Evolutionary conservation across 495 filamentous ascomycete genomes (phyloP), one percentile per base, ranked within the genome.

Genomic region (Cladorrhinum samala): DNA sequence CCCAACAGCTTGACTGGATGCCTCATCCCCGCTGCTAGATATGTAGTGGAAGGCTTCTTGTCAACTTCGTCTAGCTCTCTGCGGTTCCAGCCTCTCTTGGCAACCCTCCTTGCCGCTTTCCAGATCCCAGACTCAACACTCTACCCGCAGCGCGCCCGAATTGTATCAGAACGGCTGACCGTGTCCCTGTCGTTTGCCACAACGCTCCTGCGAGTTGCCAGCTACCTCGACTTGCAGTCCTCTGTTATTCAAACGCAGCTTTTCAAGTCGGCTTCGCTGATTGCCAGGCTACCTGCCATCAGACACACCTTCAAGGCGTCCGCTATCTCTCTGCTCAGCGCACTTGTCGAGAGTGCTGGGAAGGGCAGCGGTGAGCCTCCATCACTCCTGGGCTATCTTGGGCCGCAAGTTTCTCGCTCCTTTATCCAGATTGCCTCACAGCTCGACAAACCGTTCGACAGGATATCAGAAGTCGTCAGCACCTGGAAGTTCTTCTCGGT

Each of bases 401-500:
- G 89, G 14, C 76, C 88, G 16, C 84, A 89, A 55, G 84, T 85
- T 19, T 84, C 91, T 2, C 87, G 86, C 53, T 82, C 86, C 27
- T 96, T 97, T 69, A 77, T 96, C 20, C 80, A 86, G 50, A 74
- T 92, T 14, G 70, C 95, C 9, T 83, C 87, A 5, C 77, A 83
- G 50, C 73, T 96, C n/a, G 88, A 91, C 57, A 83, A 81, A 59
- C 91, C 91, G 9, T 72, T 92, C 25, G 70, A 76, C 46, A 76
- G 88, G 57, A 67, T 73, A 3, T 61, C 71, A 5, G 72, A 90
- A 38, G 77, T 84, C 19, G 75, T 81, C 45, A 72, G 76, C 19
- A 85, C 90, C 46, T 97, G 93, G 93, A 81, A 77, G 47, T 81
- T 99, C 51, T 82, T 96, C 27, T 86, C 92, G 23, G 84, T 83